Percentiles rank a stretch among this genome's conserved stretches.
Conservation (phyloP, 805 yeast species). For the Metschnikowia drakensbergensis region DNA sequence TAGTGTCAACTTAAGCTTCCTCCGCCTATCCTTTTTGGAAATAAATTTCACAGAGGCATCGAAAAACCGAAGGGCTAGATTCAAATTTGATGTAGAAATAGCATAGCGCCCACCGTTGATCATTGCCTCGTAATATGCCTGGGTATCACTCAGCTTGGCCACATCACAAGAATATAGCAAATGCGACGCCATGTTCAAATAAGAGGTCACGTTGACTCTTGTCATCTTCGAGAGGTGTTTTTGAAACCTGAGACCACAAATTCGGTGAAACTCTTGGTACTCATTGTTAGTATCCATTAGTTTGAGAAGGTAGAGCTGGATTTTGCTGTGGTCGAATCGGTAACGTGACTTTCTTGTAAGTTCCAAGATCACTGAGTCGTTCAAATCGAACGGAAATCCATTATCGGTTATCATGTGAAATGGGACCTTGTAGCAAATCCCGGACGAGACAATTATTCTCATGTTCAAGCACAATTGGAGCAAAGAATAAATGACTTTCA, state of each 20-base stretch:
- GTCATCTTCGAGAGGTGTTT: slow-evolving; percentile 19
- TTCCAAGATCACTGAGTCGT: slow-evolving; percentile 28
- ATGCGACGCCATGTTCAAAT: slow-evolving; percentile 39
- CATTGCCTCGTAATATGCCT: slow-evolving; percentile 36
- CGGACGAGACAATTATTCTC: slow-evolving; percentile 34
- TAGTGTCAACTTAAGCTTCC: slow-evolving; percentile 23
- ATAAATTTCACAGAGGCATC: slow-evolving; percentile 31
- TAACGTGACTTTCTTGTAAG: slow-evolving; percentile 36
- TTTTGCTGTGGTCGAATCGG: slow-evolving; percentile 39
- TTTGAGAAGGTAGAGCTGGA: slow-evolving; percentile 29
- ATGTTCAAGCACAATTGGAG: slow-evolving; percentile 32
- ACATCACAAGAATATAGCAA: slow-evolving; percentile 34
- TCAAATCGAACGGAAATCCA: slow-evolving; percentile 27
- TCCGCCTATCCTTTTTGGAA: slow-evolving; percentile 16
- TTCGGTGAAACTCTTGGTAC: slow-evolving; percentile 30
- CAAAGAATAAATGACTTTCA: slow-evolving; percentile 29
- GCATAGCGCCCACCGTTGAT: slow-evolving; percentile 44
- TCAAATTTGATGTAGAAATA: slow-evolving; percentile 40
- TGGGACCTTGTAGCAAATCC: slow-evolving; percentile 46
- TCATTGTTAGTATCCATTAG: slow-evolving; percentile 25
- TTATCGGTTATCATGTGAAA: slow-evolving; percentile 33
- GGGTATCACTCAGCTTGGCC: slow-evolving; percentile 30
- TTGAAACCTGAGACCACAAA: slow-evolving; percentile 41
- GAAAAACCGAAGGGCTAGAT: slow-evolving; percentile 39
- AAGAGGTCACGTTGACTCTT: slow-evolving; percentile 19